These are phyloP conservation scores for Silene uniflora DNA, from an alignment of 148 eudicot species.

Conservation along the genomic window DNA sequence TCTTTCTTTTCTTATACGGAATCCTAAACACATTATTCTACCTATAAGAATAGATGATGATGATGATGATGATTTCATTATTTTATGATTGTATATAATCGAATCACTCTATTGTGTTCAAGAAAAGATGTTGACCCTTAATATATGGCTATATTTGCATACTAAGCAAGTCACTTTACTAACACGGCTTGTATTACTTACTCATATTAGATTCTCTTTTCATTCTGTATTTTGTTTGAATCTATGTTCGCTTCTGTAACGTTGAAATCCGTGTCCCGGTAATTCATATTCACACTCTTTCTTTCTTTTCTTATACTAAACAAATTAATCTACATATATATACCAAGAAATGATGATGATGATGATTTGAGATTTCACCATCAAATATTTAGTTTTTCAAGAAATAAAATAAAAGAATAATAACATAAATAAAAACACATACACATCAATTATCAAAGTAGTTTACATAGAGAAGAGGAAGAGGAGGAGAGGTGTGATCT, in stretches of 20 bases:
- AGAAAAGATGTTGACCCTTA: neutral
- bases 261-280: neutral
- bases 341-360: no score
- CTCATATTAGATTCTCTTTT: neutral
- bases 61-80: neutral
- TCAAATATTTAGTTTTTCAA: conserved; percentile 23
- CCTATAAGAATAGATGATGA: no score
- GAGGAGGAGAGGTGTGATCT: neutral
- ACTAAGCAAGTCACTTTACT: neutral
- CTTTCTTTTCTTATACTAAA: neutral
- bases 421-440: neutral
- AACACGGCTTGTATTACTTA: neutral
- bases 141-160: neutral
- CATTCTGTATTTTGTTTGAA: neutral
- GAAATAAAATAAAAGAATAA: neutral
- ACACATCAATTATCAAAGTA: neutral
- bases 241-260: neutral
- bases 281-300: neutral
- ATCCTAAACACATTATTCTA: no score
- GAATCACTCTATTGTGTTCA: neutral
- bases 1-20: neutral
- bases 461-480: conserved; percentile 1
- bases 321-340: no score
- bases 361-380: neutral
- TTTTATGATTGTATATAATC: no score